Evolutionary conservation across 805 yeast genomes (phyloP).

Genomic region (Isabelozyma gotoi): DNA sequence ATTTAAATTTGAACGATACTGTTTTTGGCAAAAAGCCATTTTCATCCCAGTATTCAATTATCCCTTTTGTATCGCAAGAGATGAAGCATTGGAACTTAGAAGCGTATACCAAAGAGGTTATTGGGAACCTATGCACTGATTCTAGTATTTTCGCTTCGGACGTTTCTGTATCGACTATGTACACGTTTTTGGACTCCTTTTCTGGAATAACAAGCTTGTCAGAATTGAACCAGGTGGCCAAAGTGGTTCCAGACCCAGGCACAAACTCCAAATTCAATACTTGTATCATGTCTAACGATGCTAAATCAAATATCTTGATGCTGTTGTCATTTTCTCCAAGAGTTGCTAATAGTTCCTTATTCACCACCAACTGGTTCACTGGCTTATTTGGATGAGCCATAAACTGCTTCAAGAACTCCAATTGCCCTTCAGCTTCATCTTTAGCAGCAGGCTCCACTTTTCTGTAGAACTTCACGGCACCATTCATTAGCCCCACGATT

Average conservation of each 20-base stretch:
- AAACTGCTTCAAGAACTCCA: constrained; percentile 14
- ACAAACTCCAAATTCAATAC: constrained; percentile 12
- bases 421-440: constrained; percentile 6
- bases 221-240: constrained; percentile 9
- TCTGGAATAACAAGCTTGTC: constrained; percentile 11
- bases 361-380: constrained; percentile 15
- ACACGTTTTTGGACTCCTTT: constrained; percentile 6
- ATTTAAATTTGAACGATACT: constrained; percentile 30
- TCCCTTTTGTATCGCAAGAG: constrained; percentile 18
- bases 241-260: constrained; percentile 9
- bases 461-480: constrained; percentile 21
- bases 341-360: constrained; percentile 12
- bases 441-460: constrained; percentile 1
- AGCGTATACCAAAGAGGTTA: constrained; percentile 11
- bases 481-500: constrained; percentile 16
- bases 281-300: constrained; percentile 21
- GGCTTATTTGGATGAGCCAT: constrained; percentile 14
- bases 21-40: constrained; percentile 6
- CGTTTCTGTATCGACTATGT: constrained; percentile 10
- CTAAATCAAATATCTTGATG: constrained; percentile 18
- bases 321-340: constrained; percentile 15
- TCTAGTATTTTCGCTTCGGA: constrained; percentile 7
- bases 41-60: constrained; percentile 20
- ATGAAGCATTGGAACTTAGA: constrained; percentile 13
- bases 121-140: constrained; percentile 11